Conservation (phyloP, 352 stramenopile genomes). For the Globisporangium splendens region DNA sequence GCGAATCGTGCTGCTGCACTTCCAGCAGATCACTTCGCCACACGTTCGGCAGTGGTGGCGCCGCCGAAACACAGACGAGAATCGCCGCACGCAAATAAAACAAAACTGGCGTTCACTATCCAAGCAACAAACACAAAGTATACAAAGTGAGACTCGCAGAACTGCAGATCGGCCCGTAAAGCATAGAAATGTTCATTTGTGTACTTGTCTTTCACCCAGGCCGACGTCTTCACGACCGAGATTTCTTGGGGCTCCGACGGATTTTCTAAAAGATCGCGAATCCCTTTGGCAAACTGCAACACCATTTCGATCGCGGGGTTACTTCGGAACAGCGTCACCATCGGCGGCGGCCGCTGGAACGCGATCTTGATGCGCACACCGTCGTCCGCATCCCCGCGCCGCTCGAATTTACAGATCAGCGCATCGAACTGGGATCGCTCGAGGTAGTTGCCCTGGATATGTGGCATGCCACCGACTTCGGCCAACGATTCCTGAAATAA, state of each 20-base stretch:
- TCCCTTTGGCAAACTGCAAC: conserved; percentile 69
- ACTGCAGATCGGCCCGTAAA: neutral
- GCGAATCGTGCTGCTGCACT: conserved; percentile 81
- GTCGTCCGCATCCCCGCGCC: conserved; percentile 60
- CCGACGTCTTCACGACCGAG: conserved; percentile 75
- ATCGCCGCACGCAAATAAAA: conserved; percentile 75
- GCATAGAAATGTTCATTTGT: conserved; percentile 5
- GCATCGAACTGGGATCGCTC: conserved; percentile 83
- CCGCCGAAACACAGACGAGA: conserved; percentile 80
- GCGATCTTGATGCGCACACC: conserved; percentile 82
- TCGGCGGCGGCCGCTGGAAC: conserved; percentile 77
- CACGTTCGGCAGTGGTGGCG: conserved; percentile 88
- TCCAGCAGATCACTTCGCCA: conserved; percentile 86
- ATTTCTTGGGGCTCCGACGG: conserved; percentile 77
- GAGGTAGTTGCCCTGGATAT: conserved; percentile 74
- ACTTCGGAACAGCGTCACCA: conserved; percentile 79
- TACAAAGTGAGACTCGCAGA: neutral
- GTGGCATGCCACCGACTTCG: conserved; percentile 78
- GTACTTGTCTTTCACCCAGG: conserved; percentile 84
- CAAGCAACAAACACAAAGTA: neutral
- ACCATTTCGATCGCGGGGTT: conserved; percentile 86
- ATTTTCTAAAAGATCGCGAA: conserved; percentile 76
- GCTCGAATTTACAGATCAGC: conserved; percentile 85
- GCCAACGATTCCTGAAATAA: conserved; percentile 83
- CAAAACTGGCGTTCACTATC: conserved; percentile 72